Evolutionary conservation across 2,329 filamentous ascomycete species (phyloP).

Genomic region (Ophiostoma angusticollis): DNA sequence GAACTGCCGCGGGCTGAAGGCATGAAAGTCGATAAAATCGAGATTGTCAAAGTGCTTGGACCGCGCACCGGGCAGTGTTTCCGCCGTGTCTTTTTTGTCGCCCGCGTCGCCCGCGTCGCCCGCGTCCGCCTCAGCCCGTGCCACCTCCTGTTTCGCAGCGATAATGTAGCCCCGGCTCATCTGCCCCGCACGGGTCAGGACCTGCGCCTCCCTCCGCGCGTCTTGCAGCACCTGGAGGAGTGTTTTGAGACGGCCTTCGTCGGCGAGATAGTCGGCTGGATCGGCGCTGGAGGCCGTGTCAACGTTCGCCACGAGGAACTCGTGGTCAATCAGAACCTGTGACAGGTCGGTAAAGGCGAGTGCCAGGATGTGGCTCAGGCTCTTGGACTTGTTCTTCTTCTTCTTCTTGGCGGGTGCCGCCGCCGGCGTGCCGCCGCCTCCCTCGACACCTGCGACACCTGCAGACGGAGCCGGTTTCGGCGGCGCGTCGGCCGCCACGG

Average conservation of each 20-base stretch:
- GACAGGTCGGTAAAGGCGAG: slow-evolving; percentile 80
- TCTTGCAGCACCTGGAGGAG: slow-evolving; percentile 57
- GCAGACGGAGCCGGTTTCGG: slow-evolving; percentile 18
- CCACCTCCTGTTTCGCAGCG: slow-evolving; percentile 44
- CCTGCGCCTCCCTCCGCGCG: slow-evolving; percentile 55
- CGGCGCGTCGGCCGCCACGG: slow-evolving; percentile 33
- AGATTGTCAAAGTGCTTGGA: too few relatives aligned
- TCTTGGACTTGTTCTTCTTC: slow-evolving; percentile 66
- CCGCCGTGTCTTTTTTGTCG: too few relatives aligned
- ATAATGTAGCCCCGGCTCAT: slow-evolving; percentile 76
- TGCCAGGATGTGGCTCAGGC: slow-evolving; percentile 64
- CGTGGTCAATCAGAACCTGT: slow-evolving; percentile 78
- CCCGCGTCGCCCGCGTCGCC: too few relatives aligned
- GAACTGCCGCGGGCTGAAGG: slow-evolving; percentile 75
- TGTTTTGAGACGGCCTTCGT: slow-evolving; percentile 49
- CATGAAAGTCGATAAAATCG: slow-evolving; percentile 90
- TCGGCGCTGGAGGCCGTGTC: slow-evolving; percentile 35
- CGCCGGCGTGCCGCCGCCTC: neutral
- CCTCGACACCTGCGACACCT: too few relatives aligned
- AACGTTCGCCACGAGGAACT: slow-evolving; percentile 53
- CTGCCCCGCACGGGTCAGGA: slow-evolving; percentile 48
- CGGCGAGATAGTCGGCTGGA: slow-evolving; percentile 56
- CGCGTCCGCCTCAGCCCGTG: neutral
- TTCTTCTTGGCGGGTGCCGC: slow-evolving; percentile 29
- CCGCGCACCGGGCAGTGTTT: too few relatives aligned